Evolutionary conservation across 2,329 filamentous ascomycete genomes (phyloP), one percentile per base, ranked within the genome.

Genomic region (Thelonectria discophora): DNA sequence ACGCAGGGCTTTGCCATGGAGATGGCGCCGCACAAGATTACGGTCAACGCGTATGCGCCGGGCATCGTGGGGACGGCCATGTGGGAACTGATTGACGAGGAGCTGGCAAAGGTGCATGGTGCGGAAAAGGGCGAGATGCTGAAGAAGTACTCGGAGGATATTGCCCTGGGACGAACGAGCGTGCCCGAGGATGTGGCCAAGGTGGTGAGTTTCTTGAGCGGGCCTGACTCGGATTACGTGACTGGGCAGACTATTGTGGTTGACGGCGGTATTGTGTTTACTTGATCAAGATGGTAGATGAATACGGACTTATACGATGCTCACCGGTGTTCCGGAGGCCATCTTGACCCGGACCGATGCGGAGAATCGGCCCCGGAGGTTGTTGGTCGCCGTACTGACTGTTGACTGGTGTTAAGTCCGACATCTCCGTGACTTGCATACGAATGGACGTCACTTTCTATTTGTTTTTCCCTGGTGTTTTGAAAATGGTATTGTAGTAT

Each of bases 71-170:
- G 83, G 0, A 90, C 87, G 0, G 78, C 80, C 0, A 90, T 90
- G 88, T 91, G 88, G 88, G 88, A 90, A 47, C 70, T 86, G 2
- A 90, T 91, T 55, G 89, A 90, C 62, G 83, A 85, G 64, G 83
- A 83, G 59, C 64, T 69, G n/a, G 63, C 32, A 8, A 51, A 62
- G 32, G 80, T 84, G 71, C 79, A 80, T 58, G 86, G 84, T 0
- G 76, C 77, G 0, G 75, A 79, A 67, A 84, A 81, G 66, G 84
- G 84, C 2, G 81, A 84, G 21, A 83, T 80, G 13, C 84, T 88
- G 57, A 81, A 82, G 71, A 84, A 85, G 69, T 85, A 84, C 62
- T 81, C 76, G 0, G 68, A 78, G 0, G 81, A 88, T 6, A 88
- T 87, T 60, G 82, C 86, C 0, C 68, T 90, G 61, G 83, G 83